A percentile compares a stretch with the other conserved stretches of the same genome.
Conservation (phyloP, 768 basidiomycete species). For the Gymnopilus junonius region DNA sequence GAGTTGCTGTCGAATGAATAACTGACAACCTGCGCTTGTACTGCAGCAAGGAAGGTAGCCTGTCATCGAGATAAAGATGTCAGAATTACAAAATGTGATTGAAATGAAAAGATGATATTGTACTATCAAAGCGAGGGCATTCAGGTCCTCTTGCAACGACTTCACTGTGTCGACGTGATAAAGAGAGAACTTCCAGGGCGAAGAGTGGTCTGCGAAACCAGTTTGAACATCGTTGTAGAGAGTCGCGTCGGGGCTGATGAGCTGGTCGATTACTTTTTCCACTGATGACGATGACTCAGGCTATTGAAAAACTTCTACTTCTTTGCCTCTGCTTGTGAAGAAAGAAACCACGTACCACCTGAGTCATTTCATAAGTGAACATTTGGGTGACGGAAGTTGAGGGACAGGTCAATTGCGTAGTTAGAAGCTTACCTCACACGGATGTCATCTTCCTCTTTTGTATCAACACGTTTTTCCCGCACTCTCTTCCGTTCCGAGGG, state of each 20-base stretch:
- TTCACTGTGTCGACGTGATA: not conserved
- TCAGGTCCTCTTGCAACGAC: not conserved
- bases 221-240: not conserved
- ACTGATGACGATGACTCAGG: not conserved
- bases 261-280: not conserved
- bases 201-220: not conserved
- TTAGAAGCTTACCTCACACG: too few species aligned
- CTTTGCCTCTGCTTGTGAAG: not conserved
- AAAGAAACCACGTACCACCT: not conserved
- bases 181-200: not conserved
- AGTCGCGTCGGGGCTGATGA: not conserved
- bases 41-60: not conserved
- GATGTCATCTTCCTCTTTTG: too few species aligned
- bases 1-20: not conserved
- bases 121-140: not conserved
- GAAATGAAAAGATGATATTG: not conserved
- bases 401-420: too few species aligned
- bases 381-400: too few species aligned
- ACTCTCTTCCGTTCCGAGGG: too few species aligned
- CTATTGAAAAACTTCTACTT: not conserved
- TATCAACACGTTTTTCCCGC: too few species aligned
- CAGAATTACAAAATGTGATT: not conserved
- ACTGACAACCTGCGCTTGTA: not conserved
- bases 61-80: not conserved
- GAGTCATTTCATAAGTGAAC: too few species aligned